A percentile compares a stretch with the other conserved stretches of the same genome.
phyloP scores from a whole-genome alignment of 805 yeast genomes.

The Metschnikowia cerradonensis region DNA sequence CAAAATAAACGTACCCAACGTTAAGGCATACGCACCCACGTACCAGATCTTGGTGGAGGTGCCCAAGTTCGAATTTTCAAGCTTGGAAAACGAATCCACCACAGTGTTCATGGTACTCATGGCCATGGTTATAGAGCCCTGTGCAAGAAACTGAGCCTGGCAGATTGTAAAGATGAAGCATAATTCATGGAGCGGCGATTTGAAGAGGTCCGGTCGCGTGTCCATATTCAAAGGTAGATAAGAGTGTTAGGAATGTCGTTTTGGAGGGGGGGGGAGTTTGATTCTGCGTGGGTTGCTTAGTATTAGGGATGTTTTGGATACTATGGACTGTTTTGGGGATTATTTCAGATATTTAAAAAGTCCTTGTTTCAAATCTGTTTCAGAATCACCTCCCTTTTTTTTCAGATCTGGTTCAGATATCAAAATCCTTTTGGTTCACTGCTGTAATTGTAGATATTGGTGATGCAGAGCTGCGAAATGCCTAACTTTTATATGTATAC shows the following conservation, averaged over 20 bases:
- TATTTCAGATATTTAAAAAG: too few species aligned
- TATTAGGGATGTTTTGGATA: too few species aligned
- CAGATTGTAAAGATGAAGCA: conserved; percentile 11
- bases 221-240: conserved; percentile 3
- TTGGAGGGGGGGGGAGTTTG: not conserved
- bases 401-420: too few species aligned
- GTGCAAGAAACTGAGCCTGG: conserved; percentile 34
- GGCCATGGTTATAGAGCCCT: conserved; percentile 37
- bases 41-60: conserved; percentile 41
- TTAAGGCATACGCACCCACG: conserved; percentile 65
- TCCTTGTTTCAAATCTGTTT: too few species aligned
- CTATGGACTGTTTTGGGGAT: too few species aligned
- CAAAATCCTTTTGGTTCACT: too few species aligned
- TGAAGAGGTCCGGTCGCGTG: conserved; percentile 10
- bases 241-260: not conserved
- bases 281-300: not conserved
- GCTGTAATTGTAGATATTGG: too few species aligned
- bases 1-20: conserved; percentile 69
- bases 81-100: conserved; percentile 23
- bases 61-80: conserved; percentile 5
- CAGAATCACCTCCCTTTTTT: too few species aligned
- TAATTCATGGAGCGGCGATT: conserved; percentile 12
- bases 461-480: too few species aligned
- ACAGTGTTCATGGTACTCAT: conserved; percentile 37
- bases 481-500: too few species aligned